These are phyloP conservation scores for Meira nashicola DNA, from an alignment of 1,284 basidiomycete genomes.

Conservation along the genomic window DNA sequence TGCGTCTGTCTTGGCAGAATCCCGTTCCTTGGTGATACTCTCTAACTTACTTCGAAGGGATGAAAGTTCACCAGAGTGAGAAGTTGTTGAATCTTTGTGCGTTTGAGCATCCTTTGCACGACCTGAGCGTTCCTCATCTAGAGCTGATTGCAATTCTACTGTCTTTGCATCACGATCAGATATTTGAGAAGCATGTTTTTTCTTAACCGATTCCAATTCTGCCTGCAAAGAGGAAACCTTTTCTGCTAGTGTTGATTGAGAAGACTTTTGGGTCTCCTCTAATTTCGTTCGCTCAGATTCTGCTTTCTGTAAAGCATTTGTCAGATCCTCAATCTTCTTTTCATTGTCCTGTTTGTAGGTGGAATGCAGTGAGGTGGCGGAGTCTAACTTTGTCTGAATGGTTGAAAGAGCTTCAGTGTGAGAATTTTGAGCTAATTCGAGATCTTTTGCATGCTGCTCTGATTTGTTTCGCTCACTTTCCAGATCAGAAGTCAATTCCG, in stretches of 20 bases:
- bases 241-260: not conserved
- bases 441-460: too few relatives aligned
- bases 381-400: too few relatives aligned
- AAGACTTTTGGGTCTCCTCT: not conserved
- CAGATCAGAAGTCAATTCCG: too few relatives aligned
- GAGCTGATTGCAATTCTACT: not conserved
- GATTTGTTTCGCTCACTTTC: too few relatives aligned
- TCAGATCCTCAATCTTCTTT: conserved; percentile 1
- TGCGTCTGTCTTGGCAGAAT: too few relatives aligned
- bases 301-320: not conserved
- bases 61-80: not conserved
- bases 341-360: not conserved
- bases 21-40: too few relatives aligned
- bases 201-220: not conserved
- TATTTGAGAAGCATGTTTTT: not conserved
- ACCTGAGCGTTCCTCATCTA: not conserved
- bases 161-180: not conserved
- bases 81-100: not conserved
- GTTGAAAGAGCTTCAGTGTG: too few relatives aligned
- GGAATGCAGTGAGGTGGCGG: too few relatives aligned
- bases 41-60: too few relatives aligned
- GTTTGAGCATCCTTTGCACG: not conserved
- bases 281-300: not conserved
- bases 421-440: too few relatives aligned
- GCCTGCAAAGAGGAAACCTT: not conserved